These are phyloP conservation scores for Trametes gibbosa DNA, from an alignment of 768 basidiomycete species.

Conservation along the genomic window DNA sequence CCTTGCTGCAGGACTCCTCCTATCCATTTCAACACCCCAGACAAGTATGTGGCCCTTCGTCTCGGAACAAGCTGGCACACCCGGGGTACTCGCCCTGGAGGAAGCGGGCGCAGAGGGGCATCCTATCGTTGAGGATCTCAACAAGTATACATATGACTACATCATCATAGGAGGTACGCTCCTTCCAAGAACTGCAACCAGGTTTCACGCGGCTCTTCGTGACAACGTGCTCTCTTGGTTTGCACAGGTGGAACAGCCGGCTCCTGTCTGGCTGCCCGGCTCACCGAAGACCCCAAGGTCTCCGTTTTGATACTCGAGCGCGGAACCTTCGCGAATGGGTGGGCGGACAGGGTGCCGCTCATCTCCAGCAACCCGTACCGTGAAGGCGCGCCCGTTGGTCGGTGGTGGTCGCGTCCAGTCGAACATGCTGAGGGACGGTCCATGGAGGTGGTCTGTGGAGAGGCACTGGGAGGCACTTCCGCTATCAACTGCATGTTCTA, in stretches of 20 bases:
- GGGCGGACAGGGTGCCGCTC: slow-evolving; percentile 27
- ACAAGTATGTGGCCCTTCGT: background rate
- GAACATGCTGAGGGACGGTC: background rate
- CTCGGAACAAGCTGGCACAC: background rate
- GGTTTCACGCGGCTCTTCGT: background rate
- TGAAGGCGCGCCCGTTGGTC: slow-evolving; percentile 11
- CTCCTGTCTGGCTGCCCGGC: slow-evolving; percentile 53
- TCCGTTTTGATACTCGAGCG: slow-evolving; percentile 55
- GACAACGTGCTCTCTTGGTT: background rate
- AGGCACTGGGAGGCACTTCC: slow-evolving; percentile 43
- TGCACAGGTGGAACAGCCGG: slow-evolving; percentile 49
- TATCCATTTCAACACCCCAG: background rate
- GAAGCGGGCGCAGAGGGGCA: background rate
- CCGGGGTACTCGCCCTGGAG: background rate
- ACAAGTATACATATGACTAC: slow-evolving; percentile 27
- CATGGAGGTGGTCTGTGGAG: slow-evolving; percentile 22
- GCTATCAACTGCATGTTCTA: slow-evolving; percentile 45
- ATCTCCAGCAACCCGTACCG: slow-evolving; percentile 27
- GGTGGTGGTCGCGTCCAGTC: slow-evolving; percentile 12
- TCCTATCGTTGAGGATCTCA: background rate
- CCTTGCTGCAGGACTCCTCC: too few species aligned
- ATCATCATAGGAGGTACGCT: slow-evolving; percentile 33
- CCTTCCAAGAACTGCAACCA: background rate
- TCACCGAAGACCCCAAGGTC: slow-evolving; percentile 51
- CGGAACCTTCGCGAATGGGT: slow-evolving; percentile 31